Evolutionary conservation across 179 eudicot species (phyloP), one percentile per base, ranked within the genome.

Genomic region (Spinacia oleracea): DNA sequence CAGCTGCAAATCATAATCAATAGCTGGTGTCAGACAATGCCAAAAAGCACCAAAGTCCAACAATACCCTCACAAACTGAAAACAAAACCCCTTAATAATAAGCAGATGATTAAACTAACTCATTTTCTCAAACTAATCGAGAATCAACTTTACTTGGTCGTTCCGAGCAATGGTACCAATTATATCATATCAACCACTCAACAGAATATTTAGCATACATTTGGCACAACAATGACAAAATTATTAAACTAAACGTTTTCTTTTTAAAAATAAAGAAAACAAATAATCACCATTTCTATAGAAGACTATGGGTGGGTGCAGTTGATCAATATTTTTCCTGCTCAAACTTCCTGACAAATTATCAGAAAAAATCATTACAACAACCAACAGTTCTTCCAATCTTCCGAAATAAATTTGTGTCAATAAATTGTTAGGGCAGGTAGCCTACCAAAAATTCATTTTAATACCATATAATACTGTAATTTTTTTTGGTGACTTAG

Each of bases 1-100:
- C 99, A 83, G 88, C 97, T 94, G 88, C 78, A 88, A 84, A 76
- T 53, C 75, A 78, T 42, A 70, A 68, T 51, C 70, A 84, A 42
- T 66, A 76, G 63, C 74, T 5, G 9, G 53, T 29, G 58, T 32
- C 72, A 55, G 60, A 63, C n/a, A 45, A 40, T 10, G 38, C 31
- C 9, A 16, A 59, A 11, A 59, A 59, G 6, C 4, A 23, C 34
- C 8, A 71, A 25, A 73, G 56, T 45, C n/a, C 9, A 74, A 21
- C 63, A 65, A 9, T 27, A 62, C 38, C 38, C 32, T 51, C 45
- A 65, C 18, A 65, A 64, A 38, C 9, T 15, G 51, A 34, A 14
- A 32, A 63, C 25, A n/a, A 15, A 34, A 48, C 21, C 42, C 38
- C 23, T 59, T 5, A 0, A 74, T 14, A 58, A 23, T 9, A 9